These are phyloP conservation scores for Agaricus bisporus DNA, from an alignment of 768 basidiomycete species.

Conservation along the genomic window DNA sequence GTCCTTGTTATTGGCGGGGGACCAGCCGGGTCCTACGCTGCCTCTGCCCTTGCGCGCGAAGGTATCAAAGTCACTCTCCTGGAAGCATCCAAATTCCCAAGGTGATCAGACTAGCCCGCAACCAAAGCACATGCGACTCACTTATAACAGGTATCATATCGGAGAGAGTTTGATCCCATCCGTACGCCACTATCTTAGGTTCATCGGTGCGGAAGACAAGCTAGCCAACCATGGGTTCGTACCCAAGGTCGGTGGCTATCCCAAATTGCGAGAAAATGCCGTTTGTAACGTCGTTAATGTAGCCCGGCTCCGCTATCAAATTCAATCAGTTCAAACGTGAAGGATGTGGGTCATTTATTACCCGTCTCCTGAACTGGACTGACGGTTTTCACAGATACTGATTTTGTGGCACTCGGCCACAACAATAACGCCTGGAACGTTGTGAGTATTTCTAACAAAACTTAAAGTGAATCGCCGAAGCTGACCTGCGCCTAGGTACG, in stretches of 20 bases:
- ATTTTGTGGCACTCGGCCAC: slow-evolving; percentile 48
- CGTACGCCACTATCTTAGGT: slow-evolving; percentile 50
- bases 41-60: slow-evolving; percentile 48
- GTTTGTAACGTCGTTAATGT: background rate
- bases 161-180: slow-evolving; percentile 61
- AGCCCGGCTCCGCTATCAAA: slow-evolving; percentile 61
- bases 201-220: slow-evolving; percentile 51
- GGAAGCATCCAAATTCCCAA: slow-evolving; percentile 50
- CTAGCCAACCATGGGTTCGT: slow-evolving; percentile 43
- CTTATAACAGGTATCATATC: slow-evolving; percentile 39
- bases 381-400: slow-evolving; percentile 39
- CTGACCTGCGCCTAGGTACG: slow-evolving; percentile 31
- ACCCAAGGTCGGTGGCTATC: slow-evolving; percentile 33
- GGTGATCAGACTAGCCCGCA: slow-evolving; percentile 20
- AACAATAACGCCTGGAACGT: slow-evolving; percentile 59
- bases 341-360: slow-evolving; percentile 39
- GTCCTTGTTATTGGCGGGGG: slow-evolving; percentile 47
- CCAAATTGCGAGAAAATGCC: background rate
- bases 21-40: slow-evolving; percentile 53
- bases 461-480: background rate
- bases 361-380: background rate
- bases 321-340: slow-evolving; percentile 61
- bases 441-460: slow-evolving; percentile 26
- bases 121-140: background rate
- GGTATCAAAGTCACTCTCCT: slow-evolving; percentile 48